Conservation (phyloP, 139 green algal species). For the Chlamydomonas eustigma region DNA sequence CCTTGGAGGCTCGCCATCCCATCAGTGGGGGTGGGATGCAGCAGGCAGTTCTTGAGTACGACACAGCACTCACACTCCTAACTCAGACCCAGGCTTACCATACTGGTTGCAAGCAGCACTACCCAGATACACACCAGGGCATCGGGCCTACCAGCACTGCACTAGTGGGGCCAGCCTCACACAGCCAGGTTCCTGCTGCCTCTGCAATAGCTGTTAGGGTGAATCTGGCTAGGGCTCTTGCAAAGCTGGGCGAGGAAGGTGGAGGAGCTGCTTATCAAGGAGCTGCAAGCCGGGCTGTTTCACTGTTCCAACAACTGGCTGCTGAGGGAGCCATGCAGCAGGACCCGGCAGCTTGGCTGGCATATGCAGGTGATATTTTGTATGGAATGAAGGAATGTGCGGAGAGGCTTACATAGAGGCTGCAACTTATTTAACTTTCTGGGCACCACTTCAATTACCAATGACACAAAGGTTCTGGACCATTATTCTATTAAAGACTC, state of each 20-base stretch:
- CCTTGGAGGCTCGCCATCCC: conserved; percentile 37
- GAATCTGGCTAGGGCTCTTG: conserved; percentile 38
- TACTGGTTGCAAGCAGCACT: not conserved
- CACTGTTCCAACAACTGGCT: not conserved
- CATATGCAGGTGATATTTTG: conserved; percentile 14
- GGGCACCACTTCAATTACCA: too few species aligned
- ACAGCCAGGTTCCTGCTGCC: not conserved
- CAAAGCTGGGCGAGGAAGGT: conserved; percentile 15
- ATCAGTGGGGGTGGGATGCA: conserved; percentile 9
- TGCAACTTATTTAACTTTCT: too few species aligned
- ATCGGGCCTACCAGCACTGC: not conserved
- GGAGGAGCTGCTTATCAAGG: conserved; percentile 15
- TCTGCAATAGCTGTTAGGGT: conserved; percentile 6
- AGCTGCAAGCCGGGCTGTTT: not conserved
- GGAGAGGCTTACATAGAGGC: too few species aligned
- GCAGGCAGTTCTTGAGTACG: conserved; percentile 22
- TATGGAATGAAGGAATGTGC: too few species aligned
- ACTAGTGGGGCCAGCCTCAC: not conserved
- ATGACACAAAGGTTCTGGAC: too few species aligned
- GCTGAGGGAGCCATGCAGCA: conserved; percentile 13
- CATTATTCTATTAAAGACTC: too few species aligned
- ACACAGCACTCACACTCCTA: conserved; percentile 29
- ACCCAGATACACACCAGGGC: not conserved
- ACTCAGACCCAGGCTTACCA: not conserved
- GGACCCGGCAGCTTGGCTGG: conserved; percentile 23